phyloP scores from a whole-genome alignment of 1,139 yeast species.

The Debaryomyces psychrophilus region DNA sequence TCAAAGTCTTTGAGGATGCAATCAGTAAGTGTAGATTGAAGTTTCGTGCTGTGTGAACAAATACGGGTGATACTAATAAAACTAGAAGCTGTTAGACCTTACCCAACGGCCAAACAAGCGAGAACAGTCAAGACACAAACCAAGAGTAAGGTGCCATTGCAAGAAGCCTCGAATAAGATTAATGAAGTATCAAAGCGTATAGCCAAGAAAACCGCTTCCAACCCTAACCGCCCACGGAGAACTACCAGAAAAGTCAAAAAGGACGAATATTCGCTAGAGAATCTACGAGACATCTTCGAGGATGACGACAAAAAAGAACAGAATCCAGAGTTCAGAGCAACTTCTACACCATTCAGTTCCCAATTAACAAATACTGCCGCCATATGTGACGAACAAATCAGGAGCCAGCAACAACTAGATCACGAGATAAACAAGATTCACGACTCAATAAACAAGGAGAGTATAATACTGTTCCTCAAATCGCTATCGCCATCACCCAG shows the following conservation, averaged over 20 bases:
- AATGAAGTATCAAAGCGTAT: not conserved
- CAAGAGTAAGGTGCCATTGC: not conserved
- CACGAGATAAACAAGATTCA: slow-evolving; percentile 17
- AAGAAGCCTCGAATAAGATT: not conserved
- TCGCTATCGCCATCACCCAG: slow-evolving; percentile 6
- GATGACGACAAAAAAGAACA: slow-evolving; percentile 6
- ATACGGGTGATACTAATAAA: not conserved
- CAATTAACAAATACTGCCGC: slow-evolving; percentile 2
- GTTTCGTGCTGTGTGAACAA: not conserved
- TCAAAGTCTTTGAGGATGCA: slow-evolving; percentile 9
- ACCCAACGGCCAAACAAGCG: not conserved
- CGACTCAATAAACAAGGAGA: slow-evolving; percentile 14
- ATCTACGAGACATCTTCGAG: slow-evolving; percentile 20
- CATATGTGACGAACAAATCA: slow-evolving; percentile 1
- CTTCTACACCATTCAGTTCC: slow-evolving; percentile 15
- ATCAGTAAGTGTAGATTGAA: slow-evolving; percentile 5
- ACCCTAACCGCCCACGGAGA: not conserved
- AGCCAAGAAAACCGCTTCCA: not conserved
- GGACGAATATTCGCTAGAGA: slow-evolving; percentile 21
- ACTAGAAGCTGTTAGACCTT: not conserved
- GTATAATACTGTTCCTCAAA: not conserved
- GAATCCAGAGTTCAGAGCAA: slow-evolving; percentile 12
- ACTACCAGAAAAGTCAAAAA: slow-evolving; percentile 10
- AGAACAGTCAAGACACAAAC: not conserved
- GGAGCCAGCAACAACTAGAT: slow-evolving; percentile 14